Percentiles rank a stretch among this genome's conserved stretches.
phyloP scores from a whole-genome alignment of 2,329 filamentous ascomycete species.

The Aspergillus sp. region DNA sequence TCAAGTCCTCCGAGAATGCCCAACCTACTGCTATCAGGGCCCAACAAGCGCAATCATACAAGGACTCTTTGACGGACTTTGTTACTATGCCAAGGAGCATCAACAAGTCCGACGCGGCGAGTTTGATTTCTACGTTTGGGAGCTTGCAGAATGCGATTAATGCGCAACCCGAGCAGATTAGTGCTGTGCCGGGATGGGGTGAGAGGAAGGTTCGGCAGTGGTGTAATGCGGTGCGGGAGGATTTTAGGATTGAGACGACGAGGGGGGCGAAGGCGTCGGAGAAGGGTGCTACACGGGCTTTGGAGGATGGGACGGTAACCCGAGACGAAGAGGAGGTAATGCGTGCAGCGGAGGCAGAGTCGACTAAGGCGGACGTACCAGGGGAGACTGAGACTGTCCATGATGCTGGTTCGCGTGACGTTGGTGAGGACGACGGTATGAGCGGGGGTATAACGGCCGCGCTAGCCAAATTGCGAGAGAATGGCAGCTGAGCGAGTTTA shows the following conservation, averaged over 20 bases:
- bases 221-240: slow-evolving; percentile 73
- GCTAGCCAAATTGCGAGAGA: slow-evolving; percentile 47
- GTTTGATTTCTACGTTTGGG: slow-evolving; percentile 85
- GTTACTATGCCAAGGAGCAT: slow-evolving; percentile 82
- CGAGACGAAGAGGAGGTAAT: slow-evolving; percentile 44
- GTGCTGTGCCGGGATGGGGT: slow-evolving; percentile 83
- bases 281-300: slow-evolving; percentile 23
- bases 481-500: slow-evolving; percentile 16
- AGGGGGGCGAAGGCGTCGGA: slow-evolving; percentile 46
- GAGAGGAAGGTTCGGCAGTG: slow-evolving; percentile 89
- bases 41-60: slow-evolving; percentile 74
- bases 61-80: slow-evolving; percentile 84
- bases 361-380: slow-evolving; percentile 15
- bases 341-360: slow-evolving; percentile 25
- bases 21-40: slow-evolving; percentile 75
- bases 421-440: slow-evolving; percentile 36
- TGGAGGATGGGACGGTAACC: slow-evolving; percentile 16
- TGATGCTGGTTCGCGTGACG: slow-evolving; percentile 9
- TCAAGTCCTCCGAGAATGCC: slow-evolving; percentile 89
- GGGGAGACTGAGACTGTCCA: slow-evolving; percentile 9
- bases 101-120: slow-evolving; percentile 91
- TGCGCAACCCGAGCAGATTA: slow-evolving; percentile 76
- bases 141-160: slow-evolving; percentile 82
- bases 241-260: slow-evolving; percentile 69
- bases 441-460: slow-evolving; percentile 55